Evolutionary conservation across 257 asterid genomes (phyloP).

Genomic region (Scutellaria barbata): DNA sequence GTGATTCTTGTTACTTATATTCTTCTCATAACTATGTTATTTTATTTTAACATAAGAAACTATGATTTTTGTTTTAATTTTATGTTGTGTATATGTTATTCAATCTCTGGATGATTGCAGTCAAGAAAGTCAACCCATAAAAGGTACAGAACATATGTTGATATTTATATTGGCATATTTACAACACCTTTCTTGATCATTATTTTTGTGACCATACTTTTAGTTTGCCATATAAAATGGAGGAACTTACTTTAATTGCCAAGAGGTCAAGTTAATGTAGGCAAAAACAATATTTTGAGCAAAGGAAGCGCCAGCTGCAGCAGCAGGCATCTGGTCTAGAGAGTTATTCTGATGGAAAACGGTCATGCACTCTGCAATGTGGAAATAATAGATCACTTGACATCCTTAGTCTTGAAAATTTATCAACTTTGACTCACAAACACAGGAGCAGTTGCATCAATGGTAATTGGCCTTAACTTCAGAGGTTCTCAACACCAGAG

Average conservation of each 20-base stretch:
- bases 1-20: constrained; percentile 18
- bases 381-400: constrained; percentile 74
- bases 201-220: constrained; percentile 9
- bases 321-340: constrained; percentile 50
- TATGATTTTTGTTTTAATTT: constrained; percentile 15
- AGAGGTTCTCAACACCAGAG: constrained; percentile 23
- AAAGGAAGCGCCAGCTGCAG: constrained; percentile 74
- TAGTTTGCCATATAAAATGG: constrained; percentile 13
- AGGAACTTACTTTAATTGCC: constrained; percentile 25
- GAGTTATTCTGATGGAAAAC: constrained; percentile 52
- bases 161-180: constrained; percentile 13
- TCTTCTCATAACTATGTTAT: not conserved
- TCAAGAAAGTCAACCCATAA: constrained; percentile 75
- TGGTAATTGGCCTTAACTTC: constrained; percentile 50
- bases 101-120: constrained; percentile 54
- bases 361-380: constrained; percentile 38
- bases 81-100: constrained; percentile 34
- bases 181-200: constrained; percentile 25
- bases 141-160: constrained; percentile 54
- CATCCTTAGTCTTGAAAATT: constrained; percentile 73
- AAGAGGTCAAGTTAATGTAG: constrained; percentile 43
- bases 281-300: constrained; percentile 92
- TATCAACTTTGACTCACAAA: constrained; percentile 54
- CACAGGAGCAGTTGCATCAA: constrained; percentile 40
- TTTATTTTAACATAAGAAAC: constrained; percentile 16